Evolutionary conservation across 148 eudicot genomes (phyloP).

Genomic region (Vaccinium darrowii): DNA sequence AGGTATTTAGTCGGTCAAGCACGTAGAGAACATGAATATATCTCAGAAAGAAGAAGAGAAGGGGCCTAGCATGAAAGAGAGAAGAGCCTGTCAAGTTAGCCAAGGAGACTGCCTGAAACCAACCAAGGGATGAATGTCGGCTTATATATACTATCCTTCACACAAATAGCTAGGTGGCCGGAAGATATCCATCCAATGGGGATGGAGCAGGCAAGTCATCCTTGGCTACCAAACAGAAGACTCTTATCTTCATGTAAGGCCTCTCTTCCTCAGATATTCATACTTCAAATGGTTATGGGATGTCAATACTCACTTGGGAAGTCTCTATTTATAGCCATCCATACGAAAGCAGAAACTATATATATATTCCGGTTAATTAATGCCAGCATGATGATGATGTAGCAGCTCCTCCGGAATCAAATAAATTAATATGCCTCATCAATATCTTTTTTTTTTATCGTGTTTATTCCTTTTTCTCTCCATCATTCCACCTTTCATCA

Average conservation of each 20-base stretch:
- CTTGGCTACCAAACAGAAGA: slow-evolving; percentile 15
- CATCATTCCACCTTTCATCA: not conserved
- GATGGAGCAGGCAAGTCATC: slow-evolving; percentile 19
- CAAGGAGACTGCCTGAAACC: slow-evolving; percentile 20
- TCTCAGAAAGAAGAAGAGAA: not conserved
- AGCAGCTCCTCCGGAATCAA: not conserved
- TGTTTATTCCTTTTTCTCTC: not conserved
- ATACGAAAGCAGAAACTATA: not conserved
- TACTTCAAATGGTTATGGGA: not conserved
- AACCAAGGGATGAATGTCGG: slow-evolving; percentile 4
- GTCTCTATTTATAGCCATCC: slow-evolving; percentile 11
- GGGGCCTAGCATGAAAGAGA: slow-evolving; percentile 12
- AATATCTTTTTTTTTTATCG: not conserved
- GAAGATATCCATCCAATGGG: not conserved
- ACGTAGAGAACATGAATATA: not conserved
- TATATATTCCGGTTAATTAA: too few relatives aligned
- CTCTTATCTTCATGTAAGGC: slow-evolving; percentile 14
- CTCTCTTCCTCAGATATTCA: slow-evolving; percentile 2
- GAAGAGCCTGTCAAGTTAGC: slow-evolving; percentile 13
- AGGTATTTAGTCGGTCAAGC: not conserved
- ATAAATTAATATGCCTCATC: not conserved
- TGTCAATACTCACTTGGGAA: not conserved
- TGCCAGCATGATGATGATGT: not conserved
- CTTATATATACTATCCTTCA: not conserved
- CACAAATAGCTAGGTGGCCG: not conserved